These are phyloP conservation scores for Venturiaceae sp. DNA, from an alignment of 2,329 filamentous ascomycete species.

Conservation along the genomic window DNA sequence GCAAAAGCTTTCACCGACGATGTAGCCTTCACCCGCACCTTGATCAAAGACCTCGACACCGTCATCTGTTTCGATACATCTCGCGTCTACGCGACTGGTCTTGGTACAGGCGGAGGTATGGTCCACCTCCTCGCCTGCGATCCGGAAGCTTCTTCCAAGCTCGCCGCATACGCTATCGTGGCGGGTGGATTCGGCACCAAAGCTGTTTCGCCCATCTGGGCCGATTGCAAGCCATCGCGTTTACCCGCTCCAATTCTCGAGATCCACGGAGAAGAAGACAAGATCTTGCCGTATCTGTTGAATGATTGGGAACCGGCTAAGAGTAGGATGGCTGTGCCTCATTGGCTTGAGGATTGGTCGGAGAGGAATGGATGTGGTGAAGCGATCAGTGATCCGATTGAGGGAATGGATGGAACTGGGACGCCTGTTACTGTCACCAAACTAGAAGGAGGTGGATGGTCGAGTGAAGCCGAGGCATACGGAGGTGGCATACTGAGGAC, in stretches of 20 bases:
- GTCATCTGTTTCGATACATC: conserved; percentile 6
- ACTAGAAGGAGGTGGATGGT: background rate
- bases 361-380: conserved; percentile 6
- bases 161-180: conserved; percentile 6
- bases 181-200: background rate
- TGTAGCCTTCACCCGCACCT: background rate
- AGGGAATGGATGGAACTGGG: background rate
- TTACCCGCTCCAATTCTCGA: background rate
- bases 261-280: conserved; percentile 7
- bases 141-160: background rate
- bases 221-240: background rate
- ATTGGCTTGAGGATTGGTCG: conserved; percentile 6
- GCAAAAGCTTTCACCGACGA: background rate
- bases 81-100: conserved; percentile 4
- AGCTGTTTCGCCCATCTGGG: background rate
- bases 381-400: background rate
- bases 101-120: conserved; percentile 7
- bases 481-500: background rate
- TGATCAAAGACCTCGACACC: conserved; percentile 5
- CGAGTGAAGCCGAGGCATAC: conserved; percentile 1
- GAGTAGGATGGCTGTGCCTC: conserved; percentile 1
- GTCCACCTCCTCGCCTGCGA: conserved; percentile 8
- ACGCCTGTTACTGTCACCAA: conserved; percentile 1
- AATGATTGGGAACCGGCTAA: conserved; percentile 5
- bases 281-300: background rate